Base-by-base conservation (phyloP, 1,284 basidiomycete genomes). In the Papiliotrema laurentii region DNA sequence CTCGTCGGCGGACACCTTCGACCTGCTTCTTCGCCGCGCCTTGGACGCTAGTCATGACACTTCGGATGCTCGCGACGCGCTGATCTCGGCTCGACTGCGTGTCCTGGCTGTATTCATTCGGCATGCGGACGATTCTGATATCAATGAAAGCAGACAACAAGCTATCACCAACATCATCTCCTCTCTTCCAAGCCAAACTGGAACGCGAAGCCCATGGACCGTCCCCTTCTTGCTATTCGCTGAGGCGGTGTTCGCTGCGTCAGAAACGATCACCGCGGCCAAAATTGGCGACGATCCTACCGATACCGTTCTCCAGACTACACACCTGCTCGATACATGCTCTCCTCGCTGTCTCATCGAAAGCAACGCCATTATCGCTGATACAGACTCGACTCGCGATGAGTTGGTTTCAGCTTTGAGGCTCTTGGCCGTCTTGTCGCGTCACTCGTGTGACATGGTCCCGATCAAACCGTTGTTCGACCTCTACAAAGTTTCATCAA, bases 341-440 rank as follows among this genome's bases (percentile, higher is more conserved):
- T 34, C 44, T 16, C 35, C 26, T 2, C 6, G 24, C 3, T 16
- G 44, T 19, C 4, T 26, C 9, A n/a, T 30, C 19, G 6, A 7
- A 2, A 18, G 24, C 13, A 26, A 50, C 30, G 40, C n/a, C 5
- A 53, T 51, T 16, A 5, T 48, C 19, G 39, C 41, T 16, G 47
- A 50, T 22, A 16, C 13, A 6, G 33, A 38, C 13, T n/a, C 51
- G 25, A 49, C 50, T 9, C 45, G 53, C 31, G 88, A 92, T 61
- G 87, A 91, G 56, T 75, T 92, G 31, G 76, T 93, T 25, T 85
- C 91, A 0, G 80, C 82, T 10, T 74, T 94, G 16, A 82, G 90
- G 22, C 77, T 94, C 21, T 78, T 94, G 22, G 86, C 91, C 21
- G 75, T 91, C 22, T 79, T 96, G 45, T 89, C 91, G 0, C 80